Percentiles rank a stretch among this genome's conserved stretches.
phyloP scores from a whole-genome alignment of 768 basidiomycete species.

The Leccinum obscurum region DNA sequence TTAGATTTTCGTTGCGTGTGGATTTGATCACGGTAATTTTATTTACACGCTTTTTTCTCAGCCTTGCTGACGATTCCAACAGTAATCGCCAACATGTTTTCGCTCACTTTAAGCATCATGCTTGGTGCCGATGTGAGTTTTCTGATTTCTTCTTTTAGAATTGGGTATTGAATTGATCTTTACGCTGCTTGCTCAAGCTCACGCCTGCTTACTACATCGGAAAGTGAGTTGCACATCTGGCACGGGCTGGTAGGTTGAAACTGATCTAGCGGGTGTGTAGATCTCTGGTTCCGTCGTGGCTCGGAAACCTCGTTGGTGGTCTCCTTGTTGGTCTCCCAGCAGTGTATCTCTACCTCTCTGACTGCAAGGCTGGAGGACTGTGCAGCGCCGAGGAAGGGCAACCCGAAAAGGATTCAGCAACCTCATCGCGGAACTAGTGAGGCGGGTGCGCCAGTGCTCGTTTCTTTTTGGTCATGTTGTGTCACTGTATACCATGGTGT shows the following conservation, averaged over 20 bases:
- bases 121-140: constrained; percentile 60
- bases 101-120: constrained; percentile 68
- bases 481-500: neutral
- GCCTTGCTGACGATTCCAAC: neutral
- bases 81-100: constrained; percentile 81
- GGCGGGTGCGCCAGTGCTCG: neutral
- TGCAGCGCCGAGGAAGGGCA: constrained; percentile 40
- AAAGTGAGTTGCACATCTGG: constrained; percentile 46
- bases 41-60: neutral
- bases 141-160: neutral
- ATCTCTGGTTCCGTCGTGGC: constrained; percentile 62
- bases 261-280: constrained; percentile 24
- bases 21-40: constrained; percentile 64
- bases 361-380: constrained; percentile 44
- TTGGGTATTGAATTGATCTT: constrained; percentile 3
- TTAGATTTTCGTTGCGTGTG: constrained; percentile 69
- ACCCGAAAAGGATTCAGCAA: constrained; percentile 11
- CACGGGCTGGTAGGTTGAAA: neutral
- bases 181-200: constrained; percentile 15
- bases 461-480: neutral
- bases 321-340: constrained; percentile 64
- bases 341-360: constrained; percentile 60
- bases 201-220: constrained; percentile 55
- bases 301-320: constrained; percentile 70
- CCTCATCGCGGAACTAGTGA: constrained; percentile 2